These are phyloP conservation scores for Houttuynia cordata DNA, from an alignment of 164 flowering plant species.

Conservation along the genomic window DNA sequence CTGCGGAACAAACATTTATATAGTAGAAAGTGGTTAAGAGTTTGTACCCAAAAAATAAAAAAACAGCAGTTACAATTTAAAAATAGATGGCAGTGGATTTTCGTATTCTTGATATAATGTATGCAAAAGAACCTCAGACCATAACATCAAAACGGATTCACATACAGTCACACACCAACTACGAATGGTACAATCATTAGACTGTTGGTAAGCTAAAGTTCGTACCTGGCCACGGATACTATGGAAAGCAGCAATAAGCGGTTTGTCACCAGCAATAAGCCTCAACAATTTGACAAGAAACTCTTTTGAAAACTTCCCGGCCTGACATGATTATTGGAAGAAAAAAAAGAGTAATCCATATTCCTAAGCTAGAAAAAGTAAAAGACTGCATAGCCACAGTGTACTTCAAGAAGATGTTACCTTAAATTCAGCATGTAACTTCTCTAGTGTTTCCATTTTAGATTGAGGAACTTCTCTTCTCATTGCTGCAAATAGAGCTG, in stretches of 20 bases:
- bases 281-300: conserved; percentile 24
- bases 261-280: conserved; percentile 29
- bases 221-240: conserved; percentile 19
- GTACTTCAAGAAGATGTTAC: conserved; percentile 7
- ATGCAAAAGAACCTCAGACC: too few species aligned
- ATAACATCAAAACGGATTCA: too few species aligned
- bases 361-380: not conserved
- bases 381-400: not conserved
- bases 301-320: conserved; percentile 30
- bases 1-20: too few species aligned
- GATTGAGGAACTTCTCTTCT: conserved; percentile 11
- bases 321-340: conserved; percentile 20
- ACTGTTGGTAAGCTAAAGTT: not conserved
- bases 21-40: too few species aligned
- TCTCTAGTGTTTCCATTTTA: conserved; percentile 8
- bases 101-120: too few species aligned
- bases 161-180: too few species aligned
- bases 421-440: conserved; percentile 15
- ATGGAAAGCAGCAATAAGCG: conserved; percentile 20
- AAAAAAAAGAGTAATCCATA: not conserved
- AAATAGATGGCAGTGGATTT: too few species aligned
- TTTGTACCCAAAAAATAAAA: too few species aligned
- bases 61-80: too few species aligned
- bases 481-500: conserved; percentile 6
- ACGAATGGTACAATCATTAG: too few species aligned